Evolutionary conservation across 495 filamentous ascomycete species (phyloP).

Genomic region (Penicillium cataractarum): DNA sequence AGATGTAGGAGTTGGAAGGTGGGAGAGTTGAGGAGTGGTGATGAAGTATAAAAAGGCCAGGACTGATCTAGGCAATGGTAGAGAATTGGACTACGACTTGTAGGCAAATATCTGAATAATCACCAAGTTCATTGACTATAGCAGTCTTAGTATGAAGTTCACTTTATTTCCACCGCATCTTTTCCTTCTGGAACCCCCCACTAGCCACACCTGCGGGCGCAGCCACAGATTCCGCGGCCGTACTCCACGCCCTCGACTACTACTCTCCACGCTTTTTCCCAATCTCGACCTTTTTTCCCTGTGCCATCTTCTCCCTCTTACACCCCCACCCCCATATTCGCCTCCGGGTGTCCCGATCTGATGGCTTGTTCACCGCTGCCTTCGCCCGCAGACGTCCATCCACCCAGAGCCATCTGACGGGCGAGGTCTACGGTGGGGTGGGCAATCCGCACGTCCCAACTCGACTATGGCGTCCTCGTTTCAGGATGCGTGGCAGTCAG

Average conservation of each 20-base stretch:
- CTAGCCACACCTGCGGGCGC: constrained; percentile 8
- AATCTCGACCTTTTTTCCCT: constrained; percentile 1
- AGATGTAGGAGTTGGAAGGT: not conserved
- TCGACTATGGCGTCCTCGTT: constrained; percentile 53
- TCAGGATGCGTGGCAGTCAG: constrained; percentile 56
- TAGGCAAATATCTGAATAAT: not conserved
- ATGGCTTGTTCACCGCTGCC: constrained; percentile 49
- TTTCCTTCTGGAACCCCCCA: not conserved
- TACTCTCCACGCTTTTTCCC: constrained; percentile 17
- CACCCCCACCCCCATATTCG: constrained; percentile 8
- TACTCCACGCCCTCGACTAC: constrained; percentile 20
- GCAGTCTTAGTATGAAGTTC: no score
- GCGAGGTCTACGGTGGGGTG: constrained; percentile 54
- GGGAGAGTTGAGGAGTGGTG: not conserved
- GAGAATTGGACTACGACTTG: not conserved
- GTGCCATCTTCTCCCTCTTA: not conserved
- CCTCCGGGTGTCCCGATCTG: constrained; percentile 27
- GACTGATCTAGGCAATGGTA: not conserved
- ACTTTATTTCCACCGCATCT: not conserved
- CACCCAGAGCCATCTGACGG: constrained; percentile 59
- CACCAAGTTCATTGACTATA: no score
- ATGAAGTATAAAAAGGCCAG: not conserved
- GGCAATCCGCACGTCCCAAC: constrained; percentile 31
- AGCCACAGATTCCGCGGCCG: constrained; percentile 14
- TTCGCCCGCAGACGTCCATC: constrained; percentile 43